Evolutionary conservation across 2,329 filamentous ascomycete genomes (phyloP).

Genomic region (Aspergillus sp.): DNA sequence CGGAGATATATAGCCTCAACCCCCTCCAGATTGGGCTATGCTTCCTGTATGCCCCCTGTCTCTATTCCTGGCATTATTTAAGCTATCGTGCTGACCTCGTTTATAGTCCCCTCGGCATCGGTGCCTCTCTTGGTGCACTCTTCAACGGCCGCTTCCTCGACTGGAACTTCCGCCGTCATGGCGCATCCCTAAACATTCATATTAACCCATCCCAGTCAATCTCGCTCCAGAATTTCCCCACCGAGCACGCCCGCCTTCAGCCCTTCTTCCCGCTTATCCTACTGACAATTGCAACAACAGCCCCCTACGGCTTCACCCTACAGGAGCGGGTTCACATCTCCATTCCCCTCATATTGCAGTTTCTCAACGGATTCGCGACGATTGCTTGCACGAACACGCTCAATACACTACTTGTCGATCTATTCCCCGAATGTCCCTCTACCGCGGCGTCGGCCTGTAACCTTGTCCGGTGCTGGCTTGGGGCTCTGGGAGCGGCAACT

Average conservation of each 20-base stretch:
- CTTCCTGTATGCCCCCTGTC: slow-evolving; percentile 21
- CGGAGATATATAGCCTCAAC: slow-evolving; percentile 36
- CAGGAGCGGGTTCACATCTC: slow-evolving; percentile 20
- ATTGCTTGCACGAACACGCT: slow-evolving; percentile 23
- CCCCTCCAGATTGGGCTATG: slow-evolving; percentile 27
- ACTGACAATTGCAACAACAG: slow-evolving; percentile 24
- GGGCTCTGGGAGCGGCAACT: slow-evolving; percentile 27
- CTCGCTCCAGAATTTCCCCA: slow-evolving; percentile 48
- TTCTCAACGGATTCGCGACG: slow-evolving; percentile 30
- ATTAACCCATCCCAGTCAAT: slow-evolving; percentile 35
- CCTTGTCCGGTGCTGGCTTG: slow-evolving; percentile 30
- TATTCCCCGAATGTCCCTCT: slow-evolving; percentile 24
- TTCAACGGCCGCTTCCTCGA: slow-evolving; percentile 25
- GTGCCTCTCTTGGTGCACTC: slow-evolving; percentile 21
- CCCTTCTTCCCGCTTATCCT: slow-evolving; percentile 26
- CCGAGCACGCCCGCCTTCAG: slow-evolving; percentile 31
- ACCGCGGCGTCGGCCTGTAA: slow-evolving; percentile 32
- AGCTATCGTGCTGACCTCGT: neutral
- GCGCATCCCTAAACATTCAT: slow-evolving; percentile 13
- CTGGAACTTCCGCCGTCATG: slow-evolving; percentile 23
- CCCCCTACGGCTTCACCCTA: slow-evolving; percentile 35
- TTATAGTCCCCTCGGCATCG: slow-evolving; percentile 21
- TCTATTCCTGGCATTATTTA: neutral
- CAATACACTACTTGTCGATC: slow-evolving; percentile 33
- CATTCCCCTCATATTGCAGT: slow-evolving; percentile 31